These are phyloP conservation scores for Ascochyta koolunga DNA, from an alignment of 2,329 filamentous ascomycete genomes.

Conservation along the genomic window DNA sequence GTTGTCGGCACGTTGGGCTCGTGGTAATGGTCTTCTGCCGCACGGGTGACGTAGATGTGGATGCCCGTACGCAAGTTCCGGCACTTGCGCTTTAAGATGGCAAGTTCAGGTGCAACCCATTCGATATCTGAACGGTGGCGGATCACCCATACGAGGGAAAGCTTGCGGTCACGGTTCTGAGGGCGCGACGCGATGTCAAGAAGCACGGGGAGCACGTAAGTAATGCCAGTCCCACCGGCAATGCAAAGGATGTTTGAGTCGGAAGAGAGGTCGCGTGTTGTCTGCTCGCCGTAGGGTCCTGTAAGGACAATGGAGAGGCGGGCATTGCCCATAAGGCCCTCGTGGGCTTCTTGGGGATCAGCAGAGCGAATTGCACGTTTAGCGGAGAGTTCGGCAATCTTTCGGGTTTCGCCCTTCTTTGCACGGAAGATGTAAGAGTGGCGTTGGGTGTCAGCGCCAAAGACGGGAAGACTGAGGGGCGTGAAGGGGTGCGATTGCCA, in stretches of 20 bases:
- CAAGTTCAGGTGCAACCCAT: conserved; percentile 46
- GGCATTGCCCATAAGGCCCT: conserved; percentile 30
- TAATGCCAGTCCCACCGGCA: conserved; percentile 47
- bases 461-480: conserved; percentile 34
- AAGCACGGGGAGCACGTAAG: conserved; percentile 46
- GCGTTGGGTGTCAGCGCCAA: conserved; percentile 29
- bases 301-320: conserved; percentile 42
- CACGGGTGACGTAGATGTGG: conserved; percentile 44
- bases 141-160: conserved; percentile 46
- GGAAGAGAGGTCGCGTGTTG: conserved; percentile 27
- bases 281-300: conserved; percentile 44
- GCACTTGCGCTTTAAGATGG: conserved; percentile 35
- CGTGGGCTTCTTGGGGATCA: conserved; percentile 29
- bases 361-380: conserved; percentile 29
- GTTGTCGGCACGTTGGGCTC: conserved; percentile 20
- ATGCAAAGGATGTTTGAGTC: conserved; percentile 44
- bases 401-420: conserved; percentile 41
- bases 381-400: conserved; percentile 41
- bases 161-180: conserved; percentile 31
- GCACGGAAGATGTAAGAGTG: conserved; percentile 47
- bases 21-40: conserved; percentile 26
- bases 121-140: conserved; percentile 41
- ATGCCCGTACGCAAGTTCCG: conserved; percentile 33
- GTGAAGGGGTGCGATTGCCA: conserved; percentile 77
- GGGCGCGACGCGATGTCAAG: conserved; percentile 34